phyloP scores from a whole-genome alignment of 345 rosid genomes.

The Euphorbia tirucalli region DNA sequence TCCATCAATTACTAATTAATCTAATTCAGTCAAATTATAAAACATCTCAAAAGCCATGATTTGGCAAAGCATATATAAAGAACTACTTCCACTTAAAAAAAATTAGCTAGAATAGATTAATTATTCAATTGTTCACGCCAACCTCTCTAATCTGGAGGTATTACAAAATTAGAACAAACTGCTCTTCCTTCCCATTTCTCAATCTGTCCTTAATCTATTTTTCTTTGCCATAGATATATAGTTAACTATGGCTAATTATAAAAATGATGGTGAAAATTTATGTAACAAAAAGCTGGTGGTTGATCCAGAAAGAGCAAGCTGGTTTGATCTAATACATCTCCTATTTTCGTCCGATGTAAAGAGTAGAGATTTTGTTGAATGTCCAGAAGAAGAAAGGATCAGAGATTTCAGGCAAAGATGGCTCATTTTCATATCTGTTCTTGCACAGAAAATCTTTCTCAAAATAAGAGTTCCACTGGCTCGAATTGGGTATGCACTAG shows the following conservation, averaged over 20 bases:
- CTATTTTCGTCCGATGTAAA: conserved; percentile 17
- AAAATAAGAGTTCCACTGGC: conserved; percentile 1
- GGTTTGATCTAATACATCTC: conserved; percentile 9
- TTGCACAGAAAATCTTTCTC: conserved; percentile 9
- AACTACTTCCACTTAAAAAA: neutral
- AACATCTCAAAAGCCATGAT: neutral
- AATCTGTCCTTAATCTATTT: too few species aligned
- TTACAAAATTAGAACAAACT: neutral
- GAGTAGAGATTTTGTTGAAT: conserved; percentile 18
- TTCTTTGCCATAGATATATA: too few species aligned
- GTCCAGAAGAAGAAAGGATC: neutral
- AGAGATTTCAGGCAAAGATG: conserved; percentile 16
- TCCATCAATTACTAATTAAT: neutral
- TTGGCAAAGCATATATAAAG: neutral
- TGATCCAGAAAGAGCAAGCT: conserved; percentile 20
- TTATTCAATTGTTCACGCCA: too few species aligned
- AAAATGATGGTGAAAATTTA: neutral
- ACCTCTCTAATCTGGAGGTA: neutral
- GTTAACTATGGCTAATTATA: conserved; percentile 8
- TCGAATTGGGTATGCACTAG: conserved; percentile 5
- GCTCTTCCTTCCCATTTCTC: neutral
- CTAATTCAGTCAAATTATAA: neutral
- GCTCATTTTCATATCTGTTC: conserved; percentile 25
- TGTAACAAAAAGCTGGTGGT: conserved; percentile 9
- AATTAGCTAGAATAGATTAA: too few species aligned